Conservation (phyloP, 495 filamentous ascomycete species). For the Hypoxylon trugodes region DNA sequence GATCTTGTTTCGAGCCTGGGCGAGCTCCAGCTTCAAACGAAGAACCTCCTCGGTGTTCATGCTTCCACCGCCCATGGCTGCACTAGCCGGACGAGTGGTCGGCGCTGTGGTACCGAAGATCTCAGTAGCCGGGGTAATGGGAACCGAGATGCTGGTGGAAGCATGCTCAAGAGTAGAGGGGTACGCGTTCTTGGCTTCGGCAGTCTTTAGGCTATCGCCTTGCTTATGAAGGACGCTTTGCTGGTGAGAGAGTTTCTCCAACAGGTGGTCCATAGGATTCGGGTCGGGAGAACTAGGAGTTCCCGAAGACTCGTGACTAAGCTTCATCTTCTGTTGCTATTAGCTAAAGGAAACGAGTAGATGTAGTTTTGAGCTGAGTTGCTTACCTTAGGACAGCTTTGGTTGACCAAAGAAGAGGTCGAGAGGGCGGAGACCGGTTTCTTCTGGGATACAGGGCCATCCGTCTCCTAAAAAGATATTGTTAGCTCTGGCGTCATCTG, state of each 20-base stretch:
- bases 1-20: conserved; percentile 80
- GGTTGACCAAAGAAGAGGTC: conserved; percentile 59
- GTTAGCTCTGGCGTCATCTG: conserved; percentile 21
- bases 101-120: conserved; percentile 56
- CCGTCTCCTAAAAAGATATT: conserved; percentile 21
- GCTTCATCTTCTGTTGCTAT: conserved; percentile 58
- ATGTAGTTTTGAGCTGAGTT: background rate
- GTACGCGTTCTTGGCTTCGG: conserved; percentile 53
- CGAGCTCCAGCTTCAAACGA: conserved; percentile 74
- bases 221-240: conserved; percentile 65
- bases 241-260: conserved; percentile 75
- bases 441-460: conserved; percentile 45
- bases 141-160: conserved; percentile 61
- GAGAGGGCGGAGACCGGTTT: conserved; percentile 54
- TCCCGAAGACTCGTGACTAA: conserved; percentile 51
- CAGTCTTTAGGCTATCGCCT: conserved; percentile 55
- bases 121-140: conserved; percentile 67
- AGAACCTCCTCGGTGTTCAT: conserved; percentile 53
- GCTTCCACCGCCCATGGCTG: conserved; percentile 44
- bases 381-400: conserved; percentile 55
- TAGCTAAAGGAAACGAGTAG: conserved; percentile 34
- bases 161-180: conserved; percentile 52
- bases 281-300: conserved; percentile 43
- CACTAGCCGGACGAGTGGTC: conserved; percentile 56
- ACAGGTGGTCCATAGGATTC: conserved; percentile 65